phyloP scores from a whole-genome alignment of 2,329 filamentous ascomycete genomes.

The Daldinia sp. region DNA sequence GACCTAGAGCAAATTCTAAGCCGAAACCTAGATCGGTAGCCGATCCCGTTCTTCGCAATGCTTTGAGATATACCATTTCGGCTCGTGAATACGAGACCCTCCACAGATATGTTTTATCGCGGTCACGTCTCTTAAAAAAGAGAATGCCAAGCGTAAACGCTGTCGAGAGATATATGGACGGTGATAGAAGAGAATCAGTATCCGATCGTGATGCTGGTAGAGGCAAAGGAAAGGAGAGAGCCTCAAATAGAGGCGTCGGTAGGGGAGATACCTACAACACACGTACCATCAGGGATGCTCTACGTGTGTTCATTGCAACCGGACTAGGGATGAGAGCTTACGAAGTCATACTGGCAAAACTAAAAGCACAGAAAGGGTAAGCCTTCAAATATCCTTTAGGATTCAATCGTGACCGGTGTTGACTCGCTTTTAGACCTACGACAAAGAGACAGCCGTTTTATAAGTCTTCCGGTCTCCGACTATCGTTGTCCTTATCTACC shows the following conservation, averaged over 20 bases:
- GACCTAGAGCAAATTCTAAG: conserved; percentile 37
- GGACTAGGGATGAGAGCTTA: conserved; percentile 70
- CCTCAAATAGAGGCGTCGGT: conserved; percentile 33
- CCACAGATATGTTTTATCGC: conserved; percentile 82
- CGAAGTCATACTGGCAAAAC: conserved; percentile 58
- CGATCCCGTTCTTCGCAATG: conserved; percentile 83
- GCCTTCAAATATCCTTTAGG: background rate
- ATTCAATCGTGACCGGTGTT: conserved; percentile 22
- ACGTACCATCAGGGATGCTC: conserved; percentile 72
- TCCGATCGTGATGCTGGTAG: conserved; percentile 43
- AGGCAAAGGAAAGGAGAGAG: conserved; percentile 44
- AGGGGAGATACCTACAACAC: conserved; percentile 72
- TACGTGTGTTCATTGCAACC: conserved; percentile 74
- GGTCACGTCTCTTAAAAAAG: conserved; percentile 66
- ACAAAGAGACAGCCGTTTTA: conserved; percentile 60
- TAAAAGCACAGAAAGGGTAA: conserved; percentile 58
- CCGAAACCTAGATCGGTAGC: conserved; percentile 45
- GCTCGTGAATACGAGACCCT: conserved; percentile 86
- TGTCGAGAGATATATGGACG: conserved; percentile 64
- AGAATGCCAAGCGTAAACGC: conserved; percentile 63
- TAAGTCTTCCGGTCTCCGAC: conserved; percentile 74
- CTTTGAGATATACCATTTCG: conserved; percentile 85
- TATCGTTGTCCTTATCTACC: conserved; percentile 83
- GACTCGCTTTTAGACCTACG: conserved; percentile 33
- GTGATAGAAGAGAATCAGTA: conserved; percentile 41